Evolutionary conservation across 2,329 filamentous ascomycete genomes (phyloP).

Genomic region (Fusarium sp.): DNA sequence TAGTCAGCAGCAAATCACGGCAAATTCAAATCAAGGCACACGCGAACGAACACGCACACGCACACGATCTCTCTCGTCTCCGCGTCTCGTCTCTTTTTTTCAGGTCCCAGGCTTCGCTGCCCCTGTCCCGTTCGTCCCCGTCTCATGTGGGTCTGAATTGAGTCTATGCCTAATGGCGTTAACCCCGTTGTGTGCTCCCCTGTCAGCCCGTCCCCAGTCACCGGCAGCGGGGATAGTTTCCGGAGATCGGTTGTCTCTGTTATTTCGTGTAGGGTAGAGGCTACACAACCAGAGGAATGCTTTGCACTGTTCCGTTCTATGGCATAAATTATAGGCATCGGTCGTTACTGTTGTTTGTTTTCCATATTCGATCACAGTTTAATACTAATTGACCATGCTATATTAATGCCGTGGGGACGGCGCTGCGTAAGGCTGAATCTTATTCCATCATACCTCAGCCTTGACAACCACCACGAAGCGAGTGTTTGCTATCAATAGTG

Average conservation of each 20-base stretch:
- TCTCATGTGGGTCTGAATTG: slow-evolving; percentile 32
- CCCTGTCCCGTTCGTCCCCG: slow-evolving; percentile 45
- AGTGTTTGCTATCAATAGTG: too few relatives aligned
- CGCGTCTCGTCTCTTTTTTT: slow-evolving; percentile 30
- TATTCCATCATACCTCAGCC: background rate
- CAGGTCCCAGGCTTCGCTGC: slow-evolving; percentile 30
- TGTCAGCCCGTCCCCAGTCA: slow-evolving; percentile 31
- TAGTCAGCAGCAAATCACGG: slow-evolving; percentile 12
- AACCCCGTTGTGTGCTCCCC: slow-evolving; percentile 20
- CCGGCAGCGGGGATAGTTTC: slow-evolving; percentile 39
- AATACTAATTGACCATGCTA: too few relatives aligned
- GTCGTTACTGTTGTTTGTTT: background rate
- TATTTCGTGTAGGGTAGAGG: slow-evolving; percentile 31
- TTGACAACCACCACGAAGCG: background rate
- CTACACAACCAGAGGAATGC: background rate
- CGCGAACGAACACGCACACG: slow-evolving; percentile 18
- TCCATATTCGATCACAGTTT: background rate
- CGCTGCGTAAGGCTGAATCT: slow-evolving; percentile 1
- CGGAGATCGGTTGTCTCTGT: slow-evolving; percentile 29
- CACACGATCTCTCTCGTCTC: slow-evolving; percentile 21
- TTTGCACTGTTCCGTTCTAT: background rate
- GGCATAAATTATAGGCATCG: background rate
- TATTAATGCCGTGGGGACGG: background rate
- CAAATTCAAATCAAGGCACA: slow-evolving; percentile 32
- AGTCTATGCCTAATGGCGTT: slow-evolving; percentile 30